Percentiles rank a stretch among this genome's conserved stretches.
Conservation (phyloP, 2,329 filamentous ascomycete species). For the Ascochyta pisi region DNA sequence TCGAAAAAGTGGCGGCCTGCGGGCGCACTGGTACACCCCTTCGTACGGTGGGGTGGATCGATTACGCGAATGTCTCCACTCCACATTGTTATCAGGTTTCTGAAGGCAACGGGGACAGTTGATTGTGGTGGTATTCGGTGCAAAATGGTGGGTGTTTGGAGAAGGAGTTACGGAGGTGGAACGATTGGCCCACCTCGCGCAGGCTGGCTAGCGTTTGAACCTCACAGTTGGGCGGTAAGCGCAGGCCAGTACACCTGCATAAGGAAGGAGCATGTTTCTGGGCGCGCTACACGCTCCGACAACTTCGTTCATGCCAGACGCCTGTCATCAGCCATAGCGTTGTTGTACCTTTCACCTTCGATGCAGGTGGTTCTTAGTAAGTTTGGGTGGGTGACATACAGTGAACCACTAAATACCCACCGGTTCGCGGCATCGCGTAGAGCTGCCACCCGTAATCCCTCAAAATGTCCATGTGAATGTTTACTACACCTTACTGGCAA, state of each 20-base stretch:
- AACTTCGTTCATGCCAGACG: background rate
- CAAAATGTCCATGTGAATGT: background rate
- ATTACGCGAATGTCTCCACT: background rate
- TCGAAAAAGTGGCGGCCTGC: constrained; percentile 5
- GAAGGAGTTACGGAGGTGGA: background rate
- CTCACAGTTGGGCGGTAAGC: constrained; percentile 9
- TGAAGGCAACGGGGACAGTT: background rate
- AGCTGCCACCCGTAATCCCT: background rate
- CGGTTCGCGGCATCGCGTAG: background rate
- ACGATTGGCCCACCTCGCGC: constrained; percentile 6
- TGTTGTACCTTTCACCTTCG: background rate
- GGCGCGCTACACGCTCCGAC: background rate
- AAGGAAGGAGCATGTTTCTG: constrained; percentile 3
- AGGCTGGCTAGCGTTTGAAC: constrained; percentile 8
- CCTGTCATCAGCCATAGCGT: constrained; percentile 1
- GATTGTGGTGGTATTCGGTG: background rate
- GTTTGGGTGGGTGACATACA: constrained; percentile 4
- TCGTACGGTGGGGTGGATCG: background rate
- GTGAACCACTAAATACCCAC: constrained; percentile 3
- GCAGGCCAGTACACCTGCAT: constrained; percentile 6
- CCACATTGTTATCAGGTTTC: background rate
- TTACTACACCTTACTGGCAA: background rate
- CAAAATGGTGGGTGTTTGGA: constrained; percentile 1
- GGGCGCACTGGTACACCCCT: background rate
- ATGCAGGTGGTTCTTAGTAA: background rate